phyloP scores from a whole-genome alignment of 129 eudicot genomes.

The Ambrosia artemisiifolia region DNA sequence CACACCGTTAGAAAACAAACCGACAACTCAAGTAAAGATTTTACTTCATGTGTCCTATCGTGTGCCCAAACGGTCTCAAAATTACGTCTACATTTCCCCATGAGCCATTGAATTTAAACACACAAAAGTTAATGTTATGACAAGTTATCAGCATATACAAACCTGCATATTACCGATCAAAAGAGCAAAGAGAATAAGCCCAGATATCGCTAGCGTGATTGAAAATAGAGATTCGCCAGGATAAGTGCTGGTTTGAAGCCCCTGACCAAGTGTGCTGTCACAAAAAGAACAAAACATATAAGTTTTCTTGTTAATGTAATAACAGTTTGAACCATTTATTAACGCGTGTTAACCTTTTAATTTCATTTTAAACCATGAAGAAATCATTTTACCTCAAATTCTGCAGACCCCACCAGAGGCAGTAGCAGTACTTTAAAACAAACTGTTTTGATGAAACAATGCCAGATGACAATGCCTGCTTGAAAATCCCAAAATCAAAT shows the following conservation, averaged over 20 bases:
- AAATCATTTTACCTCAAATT: slow-evolving; percentile 94
- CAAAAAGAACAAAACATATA: background rate
- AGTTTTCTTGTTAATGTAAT: background rate
- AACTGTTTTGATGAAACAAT: slow-evolving; percentile 62
- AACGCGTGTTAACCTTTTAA: background rate
- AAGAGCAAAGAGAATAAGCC: slow-evolving; percentile 86
- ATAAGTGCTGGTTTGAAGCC: slow-evolving; percentile 90
- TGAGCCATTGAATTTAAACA: background rate
- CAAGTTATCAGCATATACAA: slow-evolving; percentile 6
- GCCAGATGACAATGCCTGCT: slow-evolving; percentile 71
- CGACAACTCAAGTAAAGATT: background rate
- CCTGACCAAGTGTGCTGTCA: slow-evolving; percentile 89
- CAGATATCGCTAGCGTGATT: slow-evolving; percentile 77
- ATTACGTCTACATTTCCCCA: background rate
- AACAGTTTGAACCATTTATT: background rate
- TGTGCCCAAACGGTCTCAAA: background rate
- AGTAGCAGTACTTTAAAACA: slow-evolving; percentile 74
- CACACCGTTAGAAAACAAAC: background rate
- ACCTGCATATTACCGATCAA: slow-evolving; percentile 99
- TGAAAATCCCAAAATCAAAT: slow-evolving; percentile 86
- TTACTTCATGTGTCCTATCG: background rate
- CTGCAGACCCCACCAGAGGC: slow-evolving; percentile 99
- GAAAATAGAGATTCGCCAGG: slow-evolving; percentile 85
- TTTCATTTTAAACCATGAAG: background rate
- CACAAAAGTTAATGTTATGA: background rate